Evolutionary conservation across 2,329 filamentous ascomycete genomes (phyloP).

Genomic region (Talaromyces amestolkiae): DNA sequence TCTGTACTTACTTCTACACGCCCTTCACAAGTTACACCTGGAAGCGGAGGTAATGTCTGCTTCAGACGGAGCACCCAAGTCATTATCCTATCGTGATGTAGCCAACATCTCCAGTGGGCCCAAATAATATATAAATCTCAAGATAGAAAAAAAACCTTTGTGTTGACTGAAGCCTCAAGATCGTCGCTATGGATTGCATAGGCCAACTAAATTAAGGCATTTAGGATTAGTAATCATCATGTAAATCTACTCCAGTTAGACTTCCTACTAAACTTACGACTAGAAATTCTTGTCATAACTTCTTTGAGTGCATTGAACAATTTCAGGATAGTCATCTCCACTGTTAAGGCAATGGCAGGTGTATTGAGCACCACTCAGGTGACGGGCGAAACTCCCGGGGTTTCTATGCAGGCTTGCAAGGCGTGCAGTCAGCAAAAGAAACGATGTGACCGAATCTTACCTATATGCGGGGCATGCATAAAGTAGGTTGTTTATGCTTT

Average conservation of each 20-base stretch:
- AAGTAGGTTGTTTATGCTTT: background rate
- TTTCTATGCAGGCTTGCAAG: conserved; percentile 13
- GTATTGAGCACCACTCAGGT: background rate
- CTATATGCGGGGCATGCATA: conserved; percentile 14
- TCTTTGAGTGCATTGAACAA: background rate
- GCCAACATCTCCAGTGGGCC: background rate
- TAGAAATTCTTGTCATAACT: background rate
- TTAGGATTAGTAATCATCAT: background rate
- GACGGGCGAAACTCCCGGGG: background rate
- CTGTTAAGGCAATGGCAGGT: background rate
- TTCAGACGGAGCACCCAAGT: background rate
- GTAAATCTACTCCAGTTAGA: background rate
- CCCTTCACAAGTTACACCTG: background rate
- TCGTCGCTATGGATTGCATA: background rate
- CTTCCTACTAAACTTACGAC: background rate
- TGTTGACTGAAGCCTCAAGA: background rate
- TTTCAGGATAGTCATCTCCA: background rate
- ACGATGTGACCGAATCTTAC: conserved; percentile 14
- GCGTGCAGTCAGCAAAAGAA: conserved; percentile 15
- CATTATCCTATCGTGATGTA: background rate
- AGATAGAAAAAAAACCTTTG: background rate
- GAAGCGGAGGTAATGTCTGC: background rate
- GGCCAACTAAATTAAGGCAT: background rate
- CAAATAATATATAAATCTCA: no score
- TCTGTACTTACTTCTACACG: background rate